Conservation (phyloP, 202 grass and related monocot genomes). For the Panicum virgatum region DNA sequence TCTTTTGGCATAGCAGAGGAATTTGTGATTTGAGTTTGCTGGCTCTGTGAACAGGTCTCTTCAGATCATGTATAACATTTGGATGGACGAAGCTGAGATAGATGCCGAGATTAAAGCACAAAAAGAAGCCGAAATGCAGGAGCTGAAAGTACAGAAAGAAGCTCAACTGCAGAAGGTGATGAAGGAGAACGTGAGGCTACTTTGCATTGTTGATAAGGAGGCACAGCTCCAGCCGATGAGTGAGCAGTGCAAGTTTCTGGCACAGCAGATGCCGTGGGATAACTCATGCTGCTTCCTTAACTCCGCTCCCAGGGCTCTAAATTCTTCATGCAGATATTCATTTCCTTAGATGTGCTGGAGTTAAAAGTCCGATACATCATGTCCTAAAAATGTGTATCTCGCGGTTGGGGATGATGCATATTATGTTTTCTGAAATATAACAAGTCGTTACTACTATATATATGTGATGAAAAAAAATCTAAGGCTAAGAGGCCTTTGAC, state of each 20-base stretch:
- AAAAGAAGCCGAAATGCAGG: constrained; percentile 63
- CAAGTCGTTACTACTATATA: background rate
- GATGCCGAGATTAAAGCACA: constrained; percentile 37
- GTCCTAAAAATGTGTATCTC: constrained; percentile 3
- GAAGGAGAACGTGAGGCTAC: constrained; percentile 69
- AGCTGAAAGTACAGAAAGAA: constrained; percentile 62
- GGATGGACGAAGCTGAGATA: too few relatives aligned
- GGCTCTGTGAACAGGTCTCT: constrained; percentile 48
- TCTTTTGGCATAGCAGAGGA: too few relatives aligned
- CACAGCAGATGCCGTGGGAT: background rate
- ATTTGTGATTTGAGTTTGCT: background rate
- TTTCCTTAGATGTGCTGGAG: constrained; percentile 17
- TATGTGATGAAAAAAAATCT: constrained; percentile 15
- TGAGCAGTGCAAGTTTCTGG: constrained; percentile 73
- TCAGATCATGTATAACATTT: background rate
- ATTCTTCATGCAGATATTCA: constrained; percentile 7
- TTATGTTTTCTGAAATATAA: background rate
- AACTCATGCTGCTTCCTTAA: background rate
- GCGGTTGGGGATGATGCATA: background rate
- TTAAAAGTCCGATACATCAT: background rate
- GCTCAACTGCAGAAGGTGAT: constrained; percentile 59
- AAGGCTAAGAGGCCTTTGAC: background rate
- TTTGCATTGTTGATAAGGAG: constrained; percentile 64
- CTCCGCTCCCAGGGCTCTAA: background rate
- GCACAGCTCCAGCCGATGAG: constrained; percentile 63